Percentiles rank a stretch among this genome's conserved stretches.
Evolutionary conservation across 2,329 filamentous ascomycete species (phyloP).

Genomic region (Claviceps pazoutovae): DNA sequence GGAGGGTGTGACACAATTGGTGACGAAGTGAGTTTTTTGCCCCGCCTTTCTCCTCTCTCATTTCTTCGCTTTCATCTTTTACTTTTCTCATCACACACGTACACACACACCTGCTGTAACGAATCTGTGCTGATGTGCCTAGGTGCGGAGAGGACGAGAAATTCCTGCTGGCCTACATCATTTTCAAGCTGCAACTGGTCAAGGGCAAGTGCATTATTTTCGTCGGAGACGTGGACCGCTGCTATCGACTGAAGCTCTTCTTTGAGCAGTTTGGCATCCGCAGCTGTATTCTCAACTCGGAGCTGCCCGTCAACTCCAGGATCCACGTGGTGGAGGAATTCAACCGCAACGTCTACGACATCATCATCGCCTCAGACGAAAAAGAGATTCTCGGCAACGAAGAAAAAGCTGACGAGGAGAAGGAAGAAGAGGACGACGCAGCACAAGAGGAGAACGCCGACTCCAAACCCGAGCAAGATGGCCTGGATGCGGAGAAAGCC

Average conservation of each 20-base stretch:
- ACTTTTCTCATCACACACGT: neutral
- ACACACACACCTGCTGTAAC: neutral
- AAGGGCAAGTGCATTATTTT: conserved; percentile 70
- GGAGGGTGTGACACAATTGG: conserved; percentile 70
- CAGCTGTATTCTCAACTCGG: conserved; percentile 85
- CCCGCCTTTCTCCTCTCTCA: neutral
- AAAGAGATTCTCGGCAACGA: conserved; percentile 66
- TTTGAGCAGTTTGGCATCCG: conserved; percentile 94
- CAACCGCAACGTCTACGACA: conserved; percentile 93
- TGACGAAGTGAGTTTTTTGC: conserved; percentile 49
- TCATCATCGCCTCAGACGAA: conserved; percentile 92
- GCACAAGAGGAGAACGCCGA: conserved; percentile 14
- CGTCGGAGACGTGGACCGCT: conserved; percentile 73
- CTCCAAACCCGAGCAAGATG: no score
- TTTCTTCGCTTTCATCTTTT: neutral
- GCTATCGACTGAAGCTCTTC: conserved; percentile 86
- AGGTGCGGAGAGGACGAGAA: conserved; percentile 94
- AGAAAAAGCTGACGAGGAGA: conserved; percentile 26
- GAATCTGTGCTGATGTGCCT: conserved; percentile 7
- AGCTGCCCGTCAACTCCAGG: conserved; percentile 82
- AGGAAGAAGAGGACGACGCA: conserved; percentile 31
- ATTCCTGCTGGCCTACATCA: conserved; percentile 81
- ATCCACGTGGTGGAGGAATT: conserved; percentile 96
- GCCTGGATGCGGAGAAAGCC: conserved; percentile 10
- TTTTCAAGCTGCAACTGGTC: conserved; percentile 87